Evolutionary conservation across 2,329 filamentous ascomycete species (phyloP).

Genomic region (Hypomyces perniciosus): DNA sequence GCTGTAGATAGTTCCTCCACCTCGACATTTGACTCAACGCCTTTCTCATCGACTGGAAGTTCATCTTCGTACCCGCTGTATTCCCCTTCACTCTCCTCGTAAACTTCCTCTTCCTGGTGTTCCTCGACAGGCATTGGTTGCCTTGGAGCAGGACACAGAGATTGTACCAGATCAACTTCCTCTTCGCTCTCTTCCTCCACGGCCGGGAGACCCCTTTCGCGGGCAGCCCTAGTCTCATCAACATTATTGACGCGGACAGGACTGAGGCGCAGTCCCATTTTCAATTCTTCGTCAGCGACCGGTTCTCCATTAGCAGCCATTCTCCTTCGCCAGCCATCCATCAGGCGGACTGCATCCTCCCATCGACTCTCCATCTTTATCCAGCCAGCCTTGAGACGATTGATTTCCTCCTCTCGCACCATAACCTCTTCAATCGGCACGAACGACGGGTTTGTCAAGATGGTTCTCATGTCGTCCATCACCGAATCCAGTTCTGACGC

Average conservation of each 20-base stretch:
- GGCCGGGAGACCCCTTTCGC: slow-evolving; percentile 36
- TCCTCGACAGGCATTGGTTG: slow-evolving; percentile 5
- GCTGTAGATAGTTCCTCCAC: not conserved
- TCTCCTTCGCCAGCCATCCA: slow-evolving; percentile 84
- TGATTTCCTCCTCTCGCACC: slow-evolving; percentile 86
- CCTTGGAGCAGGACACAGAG: slow-evolving; percentile 23
- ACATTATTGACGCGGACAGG: slow-evolving; percentile 51
- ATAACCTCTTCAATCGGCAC: slow-evolving; percentile 93
- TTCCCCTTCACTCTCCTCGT: slow-evolving; percentile 28
- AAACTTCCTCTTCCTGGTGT: slow-evolving; percentile 21
- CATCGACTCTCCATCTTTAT: slow-evolving; percentile 89
- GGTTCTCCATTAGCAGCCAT: slow-evolving; percentile 66
- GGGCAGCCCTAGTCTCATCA: slow-evolving; percentile 37
- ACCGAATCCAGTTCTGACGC: slow-evolving; percentile 68
- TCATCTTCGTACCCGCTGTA: slow-evolving; percentile 42
- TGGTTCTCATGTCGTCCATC: slow-evolving; percentile 71
- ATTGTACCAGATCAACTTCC: slow-evolving; percentile 17
- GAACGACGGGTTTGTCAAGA: slow-evolving; percentile 93
- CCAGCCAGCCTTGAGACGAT: slow-evolving; percentile 75
- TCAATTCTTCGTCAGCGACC: slow-evolving; percentile 62
- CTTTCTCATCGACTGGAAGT: slow-evolving; percentile 37
- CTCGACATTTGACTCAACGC: slow-evolving; percentile 35
- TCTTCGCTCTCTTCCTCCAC: slow-evolving; percentile 43
- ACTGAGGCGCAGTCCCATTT: slow-evolving; percentile 60
- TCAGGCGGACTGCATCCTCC: slow-evolving; percentile 83